Percentiles rank a stretch among this genome's conserved stretches.
Evolutionary conservation across 352 stramenopile species (phyloP).

Genomic region (Phytophthora macrochlamydospora): DNA sequence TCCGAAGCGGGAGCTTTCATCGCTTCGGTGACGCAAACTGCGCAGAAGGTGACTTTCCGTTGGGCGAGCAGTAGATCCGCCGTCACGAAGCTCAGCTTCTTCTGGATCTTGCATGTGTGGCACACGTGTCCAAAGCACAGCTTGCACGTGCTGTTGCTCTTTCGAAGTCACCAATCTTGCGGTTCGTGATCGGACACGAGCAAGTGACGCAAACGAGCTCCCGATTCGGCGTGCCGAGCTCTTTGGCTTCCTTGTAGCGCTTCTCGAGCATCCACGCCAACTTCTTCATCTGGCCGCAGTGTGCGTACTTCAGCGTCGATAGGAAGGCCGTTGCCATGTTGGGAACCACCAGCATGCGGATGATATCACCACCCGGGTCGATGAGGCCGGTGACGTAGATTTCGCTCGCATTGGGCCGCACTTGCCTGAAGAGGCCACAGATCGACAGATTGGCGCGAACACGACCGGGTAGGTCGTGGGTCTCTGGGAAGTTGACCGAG

Average conservation of each 20-base stretch:
- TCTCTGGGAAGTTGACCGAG: constrained; percentile 44
- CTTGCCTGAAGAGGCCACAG: constrained; percentile 44
- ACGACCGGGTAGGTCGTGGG: constrained; percentile 34
- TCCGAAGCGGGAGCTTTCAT: constrained; percentile 25
- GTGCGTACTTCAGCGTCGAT: constrained; percentile 38
- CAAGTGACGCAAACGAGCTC: constrained; percentile 40
- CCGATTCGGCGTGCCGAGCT: constrained; percentile 31
- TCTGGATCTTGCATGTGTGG: constrained; percentile 39
- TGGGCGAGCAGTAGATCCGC: constrained; percentile 32
- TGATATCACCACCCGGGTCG: constrained; percentile 42
- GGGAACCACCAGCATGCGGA: constrained; percentile 35
- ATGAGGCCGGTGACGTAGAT: constrained; percentile 43
- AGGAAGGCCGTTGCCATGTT: constrained; percentile 37
- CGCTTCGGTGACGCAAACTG: constrained; percentile 35
- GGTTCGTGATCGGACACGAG: constrained; percentile 20
- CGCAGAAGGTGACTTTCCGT: constrained; percentile 45
- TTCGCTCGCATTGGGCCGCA: constrained; percentile 31
- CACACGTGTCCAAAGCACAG: constrained; percentile 40
- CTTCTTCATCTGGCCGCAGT: constrained; percentile 56
- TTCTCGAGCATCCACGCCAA: constrained; percentile 45
- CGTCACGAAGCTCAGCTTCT: constrained; percentile 46
- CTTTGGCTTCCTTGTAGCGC: constrained; percentile 30
- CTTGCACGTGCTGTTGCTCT: constrained; percentile 40
- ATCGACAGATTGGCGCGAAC: constrained; percentile 49
- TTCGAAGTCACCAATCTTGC: constrained; percentile 29